Evolutionary conservation across 106 monocot genomes (phyloP).

Genomic region (Phalaenopsis aphrodite): DNA sequence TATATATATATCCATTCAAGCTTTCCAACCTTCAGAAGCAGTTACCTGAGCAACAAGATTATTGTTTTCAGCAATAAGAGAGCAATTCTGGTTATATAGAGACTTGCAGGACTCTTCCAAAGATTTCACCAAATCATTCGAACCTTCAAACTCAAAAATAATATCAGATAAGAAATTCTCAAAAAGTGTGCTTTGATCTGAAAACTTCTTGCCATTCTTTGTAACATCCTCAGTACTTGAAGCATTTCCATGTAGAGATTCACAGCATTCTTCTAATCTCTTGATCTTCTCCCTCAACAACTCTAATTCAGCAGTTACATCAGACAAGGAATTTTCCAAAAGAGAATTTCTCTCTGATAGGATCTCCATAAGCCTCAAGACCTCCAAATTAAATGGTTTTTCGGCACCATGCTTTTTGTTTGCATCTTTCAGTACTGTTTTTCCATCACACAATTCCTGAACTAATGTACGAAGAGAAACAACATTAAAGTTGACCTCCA

Average conservation of each 20-base stretch:
- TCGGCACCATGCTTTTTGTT: conserved; percentile 41
- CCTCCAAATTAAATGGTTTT: conserved; percentile 30
- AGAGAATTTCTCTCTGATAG: conserved; percentile 28
- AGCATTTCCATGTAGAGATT: conserved; percentile 25
- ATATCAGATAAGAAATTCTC: conserved; percentile 65
- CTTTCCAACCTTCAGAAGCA: neutral
- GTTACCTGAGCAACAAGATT: conserved; percentile 60
- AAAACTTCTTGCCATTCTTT: conserved; percentile 46
- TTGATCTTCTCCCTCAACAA: conserved; percentile 43
- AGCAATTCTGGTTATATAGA: conserved; percentile 47
- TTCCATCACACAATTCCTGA: conserved; percentile 37
- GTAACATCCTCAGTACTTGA: conserved; percentile 21
- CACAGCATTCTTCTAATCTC: conserved; percentile 47
- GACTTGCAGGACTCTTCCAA: conserved; percentile 48
- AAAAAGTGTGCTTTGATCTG: conserved; percentile 39
- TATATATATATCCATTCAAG: neutral
- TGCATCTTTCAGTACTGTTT: conserved; percentile 34
- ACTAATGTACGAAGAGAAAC: conserved; percentile 43
- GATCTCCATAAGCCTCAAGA: conserved; percentile 37
- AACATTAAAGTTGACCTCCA: conserved; percentile 20
- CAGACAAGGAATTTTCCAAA: conserved; percentile 55
- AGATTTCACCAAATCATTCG: conserved; percentile 45
- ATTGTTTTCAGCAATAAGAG: conserved; percentile 52
- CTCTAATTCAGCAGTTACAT: conserved; percentile 51
- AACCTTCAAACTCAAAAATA: conserved; percentile 50